phyloP scores from a whole-genome alignment of 1,284 basidiomycete genomes.

The Takashimella tepidaria region DNA sequence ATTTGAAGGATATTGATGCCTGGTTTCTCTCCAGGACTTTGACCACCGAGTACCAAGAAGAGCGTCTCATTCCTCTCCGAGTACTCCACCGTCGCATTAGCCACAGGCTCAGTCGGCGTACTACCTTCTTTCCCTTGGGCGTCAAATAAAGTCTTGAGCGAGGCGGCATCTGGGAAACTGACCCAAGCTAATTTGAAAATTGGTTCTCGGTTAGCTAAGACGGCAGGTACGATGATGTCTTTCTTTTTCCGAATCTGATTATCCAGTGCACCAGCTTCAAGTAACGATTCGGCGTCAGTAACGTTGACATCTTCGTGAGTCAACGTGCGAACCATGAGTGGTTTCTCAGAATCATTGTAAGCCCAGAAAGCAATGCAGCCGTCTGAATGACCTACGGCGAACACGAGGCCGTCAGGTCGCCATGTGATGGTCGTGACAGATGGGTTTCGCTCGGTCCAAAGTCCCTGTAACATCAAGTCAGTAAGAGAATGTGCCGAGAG shows the following conservation, averaged over 20 bases:
- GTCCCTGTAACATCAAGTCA: conserved; percentile 50
- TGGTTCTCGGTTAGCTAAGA: conserved; percentile 58
- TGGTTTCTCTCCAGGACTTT: conserved; percentile 54
- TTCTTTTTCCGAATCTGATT: conserved; percentile 32
- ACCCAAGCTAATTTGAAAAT: conserved; percentile 88
- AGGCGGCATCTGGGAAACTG: conserved; percentile 56
- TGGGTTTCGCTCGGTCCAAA: conserved; percentile 66
- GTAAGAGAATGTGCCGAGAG: too few relatives aligned
- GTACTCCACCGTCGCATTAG: conserved; percentile 43
- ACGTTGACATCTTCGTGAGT: conserved; percentile 51
- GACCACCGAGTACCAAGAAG: conserved; percentile 73
- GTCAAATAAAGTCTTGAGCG: conserved; percentile 32
- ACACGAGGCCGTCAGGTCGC: conserved; percentile 54
- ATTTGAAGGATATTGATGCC: conserved; percentile 68
- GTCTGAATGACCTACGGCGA: conserved; percentile 62
- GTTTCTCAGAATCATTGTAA: conserved; percentile 71
- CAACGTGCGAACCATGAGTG: conserved; percentile 71
- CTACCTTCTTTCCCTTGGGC: conserved; percentile 23
- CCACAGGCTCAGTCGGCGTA: conserved; percentile 22
- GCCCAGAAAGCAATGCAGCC: conserved; percentile 85
- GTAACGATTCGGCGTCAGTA: conserved; percentile 46
- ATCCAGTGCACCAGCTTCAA: conserved; percentile 44
- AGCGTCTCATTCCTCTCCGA: conserved; percentile 60
- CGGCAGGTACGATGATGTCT: conserved; percentile 16
- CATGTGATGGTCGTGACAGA: conserved; percentile 67